These are phyloP conservation scores for Clarireedia homoeocarpa DNA, from an alignment of 2,329 filamentous ascomycete genomes.

Conservation along the genomic window DNA sequence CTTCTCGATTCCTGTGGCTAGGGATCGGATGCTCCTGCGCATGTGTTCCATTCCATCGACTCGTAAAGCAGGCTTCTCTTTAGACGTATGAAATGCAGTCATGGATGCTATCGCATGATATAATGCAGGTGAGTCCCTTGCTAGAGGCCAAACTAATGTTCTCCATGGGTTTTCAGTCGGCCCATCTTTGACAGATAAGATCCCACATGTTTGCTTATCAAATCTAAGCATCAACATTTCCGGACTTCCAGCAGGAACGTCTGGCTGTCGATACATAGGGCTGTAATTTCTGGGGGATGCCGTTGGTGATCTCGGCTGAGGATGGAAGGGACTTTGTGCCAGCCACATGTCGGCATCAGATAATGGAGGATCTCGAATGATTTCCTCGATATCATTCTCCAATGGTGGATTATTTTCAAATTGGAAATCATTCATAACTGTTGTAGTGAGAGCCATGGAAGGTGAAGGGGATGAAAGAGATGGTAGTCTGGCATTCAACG, in stretches of 20 bases:
- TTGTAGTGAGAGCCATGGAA: conserved; percentile 15
- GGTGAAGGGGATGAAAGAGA: conserved; percentile 13
- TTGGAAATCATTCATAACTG: conserved; percentile 20
- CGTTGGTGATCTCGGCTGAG: conserved; percentile 17
- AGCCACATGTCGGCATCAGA: conserved; percentile 24
- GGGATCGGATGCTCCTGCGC: conserved; percentile 51
- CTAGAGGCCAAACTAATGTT: conserved; percentile 61
- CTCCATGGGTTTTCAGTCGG: conserved; percentile 64
- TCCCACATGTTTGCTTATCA: conserved; percentile 59
- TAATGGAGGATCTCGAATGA: conserved; percentile 34
- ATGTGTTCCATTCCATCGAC: conserved; percentile 62
- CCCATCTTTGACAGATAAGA: conserved; percentile 64
- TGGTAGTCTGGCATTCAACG: conserved; percentile 32
- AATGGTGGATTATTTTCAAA: conserved; percentile 23
- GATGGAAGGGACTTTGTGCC: conserved; percentile 18
- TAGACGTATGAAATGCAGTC: conserved; percentile 60
- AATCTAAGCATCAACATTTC: conserved; percentile 58
- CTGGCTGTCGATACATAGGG: conserved; percentile 37
- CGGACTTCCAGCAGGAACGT: conserved; percentile 42
- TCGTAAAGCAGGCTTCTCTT: conserved; percentile 47
- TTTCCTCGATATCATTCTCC: conserved; percentile 47
- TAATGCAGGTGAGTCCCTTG: conserved; percentile 54
- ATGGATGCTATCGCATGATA: conserved; percentile 62
- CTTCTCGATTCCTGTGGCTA: conserved; percentile 51
- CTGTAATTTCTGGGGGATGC: conserved; percentile 18